A percentile compares a stretch with the other conserved stretches of the same genome.
phyloP scores from a whole-genome alignment of 2,329 filamentous ascomycete genomes.

The Sporothrix luriei region DNA sequence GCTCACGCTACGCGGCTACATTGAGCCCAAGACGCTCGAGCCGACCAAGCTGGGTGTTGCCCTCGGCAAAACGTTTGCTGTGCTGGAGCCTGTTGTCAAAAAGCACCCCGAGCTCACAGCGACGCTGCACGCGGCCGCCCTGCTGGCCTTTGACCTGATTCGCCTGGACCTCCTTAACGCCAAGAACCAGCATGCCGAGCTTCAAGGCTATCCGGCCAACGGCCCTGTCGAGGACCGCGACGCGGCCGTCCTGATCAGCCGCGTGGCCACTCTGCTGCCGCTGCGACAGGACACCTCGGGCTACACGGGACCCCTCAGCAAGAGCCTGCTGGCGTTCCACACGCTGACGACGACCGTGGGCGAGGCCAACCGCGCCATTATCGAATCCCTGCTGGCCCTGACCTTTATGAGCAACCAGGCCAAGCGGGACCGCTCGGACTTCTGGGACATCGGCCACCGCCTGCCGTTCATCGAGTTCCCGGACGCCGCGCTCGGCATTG shows the following conservation, averaged over 20 bases:
- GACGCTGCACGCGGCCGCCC: conserved; percentile 71
- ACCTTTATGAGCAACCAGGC: conserved; percentile 82
- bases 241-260: conserved; percentile 79
- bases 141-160: conserved; percentile 84
- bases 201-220: conserved; percentile 59
- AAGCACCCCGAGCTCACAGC: conserved; percentile 49
- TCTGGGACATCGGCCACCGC: conserved; percentile 68
- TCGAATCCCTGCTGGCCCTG: conserved; percentile 78
- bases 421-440: conserved; percentile 67
- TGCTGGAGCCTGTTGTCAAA: conserved; percentile 58
- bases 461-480: conserved; percentile 50
- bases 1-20: conserved; percentile 83
- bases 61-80: conserved; percentile 68
- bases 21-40: conserved; percentile 70
- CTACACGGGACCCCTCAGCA: conserved; percentile 91
- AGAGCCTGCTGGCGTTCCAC: conserved; percentile 83
- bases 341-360: conserved; percentile 80
- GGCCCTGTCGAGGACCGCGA: conserved; percentile 71
- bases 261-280: conserved; percentile 80
- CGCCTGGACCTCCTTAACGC: conserved; percentile 76
- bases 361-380: conserved; percentile 74
- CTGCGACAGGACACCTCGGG: conserved; percentile 82
- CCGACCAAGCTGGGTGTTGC: conserved; percentile 84
- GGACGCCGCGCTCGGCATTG: conserved; percentile 75
- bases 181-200: conserved; percentile 59